Evolutionary conservation across 2,329 filamentous ascomycete genomes (phyloP), one percentile per base, ranked within the genome.

Genomic region (Berkeleyomyces basicola): DNA sequence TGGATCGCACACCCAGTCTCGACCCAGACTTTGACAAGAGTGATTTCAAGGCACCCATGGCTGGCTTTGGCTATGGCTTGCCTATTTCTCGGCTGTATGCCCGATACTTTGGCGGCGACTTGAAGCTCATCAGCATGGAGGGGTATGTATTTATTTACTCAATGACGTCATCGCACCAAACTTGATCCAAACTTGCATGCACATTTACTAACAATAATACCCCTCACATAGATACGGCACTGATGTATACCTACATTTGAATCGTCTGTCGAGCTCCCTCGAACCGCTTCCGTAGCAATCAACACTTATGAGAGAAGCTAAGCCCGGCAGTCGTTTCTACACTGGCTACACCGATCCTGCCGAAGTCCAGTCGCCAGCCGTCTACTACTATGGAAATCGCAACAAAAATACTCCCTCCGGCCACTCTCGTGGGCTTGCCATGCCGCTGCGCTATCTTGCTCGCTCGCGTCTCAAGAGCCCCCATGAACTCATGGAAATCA

Each of bases 41-140:
- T 75, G 93, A 99, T 73, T 99, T 99, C 79, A 97, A 99, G 74
- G 93, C 93, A 10, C 93, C 93, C 1, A 97, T 99, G 93, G 93
- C 93, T 66, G 93, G 93, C 1, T 99, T 97, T 71, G 93, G 93
- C n/a, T 99, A 99, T 70, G 93, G 93, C 14, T 73, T 99, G 67
- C 93, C 93, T 0, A 97, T 99, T 66, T 95, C 89, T 68, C 80
- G 93, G 67, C 78, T 99, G 61, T 99, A 99, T 70, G 93, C 93
- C 62, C 80, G 93, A 67, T 99, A 99, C 76, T 99, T 99, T 76
- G 93, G 93, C 65, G 93, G 93, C 64, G 93, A 99, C 73, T 74
- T 99, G 69, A 97, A 97, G 75, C 75, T 99, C 72, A 99, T 99
- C 70, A 96, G 90, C 73, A 99, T 99, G 93, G 93, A 99, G 79